Percentiles rank a stretch among this genome's conserved stretches.
phyloP scores from a whole-genome alignment of 1,139 yeast species.

The Sugiyamaella xylanicola region DNA sequence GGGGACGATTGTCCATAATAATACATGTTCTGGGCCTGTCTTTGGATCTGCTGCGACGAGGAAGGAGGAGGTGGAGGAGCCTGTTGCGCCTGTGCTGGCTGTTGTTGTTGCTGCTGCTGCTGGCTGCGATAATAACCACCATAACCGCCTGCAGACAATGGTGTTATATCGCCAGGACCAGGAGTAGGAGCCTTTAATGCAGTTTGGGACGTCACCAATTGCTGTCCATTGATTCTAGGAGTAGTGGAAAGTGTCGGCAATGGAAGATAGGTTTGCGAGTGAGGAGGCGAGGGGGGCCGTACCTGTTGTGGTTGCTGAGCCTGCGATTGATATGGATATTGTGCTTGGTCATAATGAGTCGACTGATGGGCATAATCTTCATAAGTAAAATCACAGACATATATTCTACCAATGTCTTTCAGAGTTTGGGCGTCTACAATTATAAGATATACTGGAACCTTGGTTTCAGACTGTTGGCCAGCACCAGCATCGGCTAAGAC shows the following conservation, averaged over 20 bases:
- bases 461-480: conserved; percentile 14
- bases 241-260: conserved; percentile 8
- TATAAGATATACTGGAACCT: conserved; percentile 26
- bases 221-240: conserved; percentile 15
- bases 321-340: conserved; percentile 14
- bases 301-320: conserved; percentile 27
- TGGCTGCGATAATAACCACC: conserved; percentile 21
- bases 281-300: conserved; percentile 19
- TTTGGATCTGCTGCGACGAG: neutral
- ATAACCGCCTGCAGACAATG: conserved; percentile 9
- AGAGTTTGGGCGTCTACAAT: conserved; percentile 19
- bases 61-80: neutral
- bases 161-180: conserved; percentile 7
- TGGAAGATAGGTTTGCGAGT: conserved; percentile 16
- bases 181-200: conserved; percentile 8
- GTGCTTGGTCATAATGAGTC: conserved; percentile 2
- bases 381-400: conserved; percentile 32
- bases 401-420: conserved; percentile 30
- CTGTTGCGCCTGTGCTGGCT: conserved; percentile 17
- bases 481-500: conserved; percentile 22
- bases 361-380: conserved; percentile 14
- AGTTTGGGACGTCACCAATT: neutral
- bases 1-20: conserved; percentile 21
- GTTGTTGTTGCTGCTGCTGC: conserved; percentile 27
- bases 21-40: conserved; percentile 5